Percentiles rank a stretch among this genome's conserved stretches.
Evolutionary conservation across 305 asterid genomes (phyloP).

Genomic region (Lippia alba): DNA sequence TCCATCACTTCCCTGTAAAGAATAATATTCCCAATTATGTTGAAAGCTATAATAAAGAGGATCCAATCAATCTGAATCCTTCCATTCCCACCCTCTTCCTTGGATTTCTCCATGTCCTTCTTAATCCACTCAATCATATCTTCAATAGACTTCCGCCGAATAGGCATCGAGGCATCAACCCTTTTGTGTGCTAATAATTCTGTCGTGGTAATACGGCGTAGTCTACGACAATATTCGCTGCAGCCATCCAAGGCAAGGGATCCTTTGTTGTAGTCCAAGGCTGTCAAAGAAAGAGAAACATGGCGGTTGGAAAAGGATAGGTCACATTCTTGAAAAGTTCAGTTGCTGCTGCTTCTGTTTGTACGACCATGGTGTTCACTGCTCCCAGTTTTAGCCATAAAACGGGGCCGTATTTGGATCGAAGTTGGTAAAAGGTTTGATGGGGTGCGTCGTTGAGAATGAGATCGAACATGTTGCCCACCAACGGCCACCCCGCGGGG

Average conservation of each 20-base stretch:
- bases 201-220: neutral
- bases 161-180: neutral
- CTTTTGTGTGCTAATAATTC: neutral
- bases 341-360: neutral
- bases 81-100: neutral
- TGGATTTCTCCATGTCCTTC: neutral
- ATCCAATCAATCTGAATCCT: neutral
- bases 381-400: neutral
- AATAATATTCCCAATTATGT: neutral
- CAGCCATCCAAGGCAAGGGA: neutral
- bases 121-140: neutral
- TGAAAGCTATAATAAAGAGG: neutral
- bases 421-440: conserved; percentile 2
- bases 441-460: conserved; percentile 24
- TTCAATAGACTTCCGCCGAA: neutral
- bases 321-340: conserved; percentile 14
- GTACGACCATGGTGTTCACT: neutral
- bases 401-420: conserved; percentile 15
- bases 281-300: neutral
- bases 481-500: conserved; percentile 20
- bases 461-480: conserved; percentile 23
- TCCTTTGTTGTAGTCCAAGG: neutral
- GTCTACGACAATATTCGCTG: neutral
- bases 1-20: conserved; percentile 17
- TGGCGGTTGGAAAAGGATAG: neutral